Conservation (phyloP, 768 basidiomycete species). For the Russula emetica region DNA sequence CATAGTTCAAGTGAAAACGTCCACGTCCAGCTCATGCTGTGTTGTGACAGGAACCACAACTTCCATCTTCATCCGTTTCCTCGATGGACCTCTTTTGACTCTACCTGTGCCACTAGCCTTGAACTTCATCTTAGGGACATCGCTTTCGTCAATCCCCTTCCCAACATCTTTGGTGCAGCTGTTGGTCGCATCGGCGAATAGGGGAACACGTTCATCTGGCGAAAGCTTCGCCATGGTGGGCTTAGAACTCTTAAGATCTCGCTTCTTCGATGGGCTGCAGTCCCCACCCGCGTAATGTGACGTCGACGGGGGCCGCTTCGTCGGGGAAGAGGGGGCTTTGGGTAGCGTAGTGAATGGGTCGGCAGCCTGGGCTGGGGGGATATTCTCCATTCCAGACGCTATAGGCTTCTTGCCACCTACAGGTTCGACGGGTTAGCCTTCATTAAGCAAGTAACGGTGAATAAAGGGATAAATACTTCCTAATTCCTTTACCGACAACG, state of each 20-base stretch:
- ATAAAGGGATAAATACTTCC: conserved; percentile 30
- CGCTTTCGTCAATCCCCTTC: conserved; percentile 26
- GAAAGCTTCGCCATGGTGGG: conserved; percentile 33
- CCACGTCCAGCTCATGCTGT: conserved; percentile 12
- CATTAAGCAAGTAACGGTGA: background rate
- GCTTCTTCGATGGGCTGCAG: conserved; percentile 73
- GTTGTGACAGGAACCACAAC: conserved; percentile 25
- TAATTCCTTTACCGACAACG: conserved; percentile 28
- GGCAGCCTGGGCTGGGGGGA: conserved; percentile 27
- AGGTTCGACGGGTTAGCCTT: conserved; percentile 13
- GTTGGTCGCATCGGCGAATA: conserved; percentile 61
- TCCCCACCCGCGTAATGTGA: conserved; percentile 68
- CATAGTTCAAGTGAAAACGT: conserved; percentile 25
- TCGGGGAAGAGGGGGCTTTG: conserved; percentile 50
- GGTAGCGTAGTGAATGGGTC: conserved; percentile 24
- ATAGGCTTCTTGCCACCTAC: conserved; percentile 28
- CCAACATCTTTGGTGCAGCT: conserved; percentile 28
- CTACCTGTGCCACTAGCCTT: conserved; percentile 3
- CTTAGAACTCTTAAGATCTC: conserved; percentile 33
- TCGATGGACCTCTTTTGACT: conserved; percentile 11
- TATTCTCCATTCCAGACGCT: conserved; percentile 30
- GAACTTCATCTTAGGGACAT: conserved; percentile 21
- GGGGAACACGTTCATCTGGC: conserved; percentile 50
- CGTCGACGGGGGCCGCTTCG: conserved; percentile 58
- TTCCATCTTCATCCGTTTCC: conserved; percentile 26